A percentile compares a stretch with the other conserved stretches of the same genome.
These are phyloP conservation scores for Hypoxylon intermedium DNA, from an alignment of 495 filamentous ascomycete genomes.

Conservation along the genomic window DNA sequence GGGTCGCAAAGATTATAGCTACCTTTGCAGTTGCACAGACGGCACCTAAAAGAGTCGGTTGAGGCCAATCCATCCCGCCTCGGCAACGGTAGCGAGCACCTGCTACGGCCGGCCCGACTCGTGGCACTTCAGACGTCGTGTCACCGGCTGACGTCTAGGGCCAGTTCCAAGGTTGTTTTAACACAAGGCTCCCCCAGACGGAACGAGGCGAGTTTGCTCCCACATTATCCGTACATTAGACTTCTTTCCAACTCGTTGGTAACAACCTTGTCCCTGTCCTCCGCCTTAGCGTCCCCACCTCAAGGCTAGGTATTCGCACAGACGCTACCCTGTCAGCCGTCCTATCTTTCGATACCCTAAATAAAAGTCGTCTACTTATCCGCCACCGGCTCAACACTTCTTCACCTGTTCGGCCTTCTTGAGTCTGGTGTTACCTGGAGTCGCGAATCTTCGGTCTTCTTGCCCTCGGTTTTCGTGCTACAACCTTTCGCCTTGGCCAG, in stretches of 20 bases:
- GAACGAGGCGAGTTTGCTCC: slow-evolving; percentile 21
- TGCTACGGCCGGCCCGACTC: slow-evolving; percentile 22
- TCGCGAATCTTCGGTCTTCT: slow-evolving; percentile 1
- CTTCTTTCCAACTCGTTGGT: slow-evolving; percentile 38
- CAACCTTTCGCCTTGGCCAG: slow-evolving; percentile 11
- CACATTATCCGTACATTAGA: slow-evolving; percentile 26
- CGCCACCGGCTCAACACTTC: slow-evolving; percentile 25
- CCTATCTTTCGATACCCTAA: slow-evolving; percentile 25
- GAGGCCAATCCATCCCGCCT: slow-evolving; percentile 13
- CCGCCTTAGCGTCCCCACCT: slow-evolving; percentile 42
- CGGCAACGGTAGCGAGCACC: slow-evolving; percentile 22
- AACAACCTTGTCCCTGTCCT: slow-evolving; percentile 32
- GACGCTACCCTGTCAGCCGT: slow-evolving; percentile 31
- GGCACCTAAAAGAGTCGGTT: slow-evolving; percentile 9
- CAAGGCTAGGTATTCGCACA: slow-evolving; percentile 23
- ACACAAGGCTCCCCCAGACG: slow-evolving; percentile 5
- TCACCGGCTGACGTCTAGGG: slow-evolving; percentile 5
- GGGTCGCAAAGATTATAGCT: too few relatives aligned
- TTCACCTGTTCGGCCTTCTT: slow-evolving; percentile 11
- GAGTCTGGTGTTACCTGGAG: slow-evolving; percentile 8
- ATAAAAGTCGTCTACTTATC: slow-evolving; percentile 28
- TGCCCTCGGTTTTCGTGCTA: slow-evolving; percentile 1
- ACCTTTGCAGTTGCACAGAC: slow-evolving; percentile 10
- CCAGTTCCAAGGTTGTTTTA: slow-evolving; percentile 3
- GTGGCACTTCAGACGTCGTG: slow-evolving; percentile 16